Evolutionary conservation across 371 early-diverging fungal species (phyloP), one percentile per base, ranked within the genome.

Genomic region (Thermomucor indicae-seudaticae): DNA sequence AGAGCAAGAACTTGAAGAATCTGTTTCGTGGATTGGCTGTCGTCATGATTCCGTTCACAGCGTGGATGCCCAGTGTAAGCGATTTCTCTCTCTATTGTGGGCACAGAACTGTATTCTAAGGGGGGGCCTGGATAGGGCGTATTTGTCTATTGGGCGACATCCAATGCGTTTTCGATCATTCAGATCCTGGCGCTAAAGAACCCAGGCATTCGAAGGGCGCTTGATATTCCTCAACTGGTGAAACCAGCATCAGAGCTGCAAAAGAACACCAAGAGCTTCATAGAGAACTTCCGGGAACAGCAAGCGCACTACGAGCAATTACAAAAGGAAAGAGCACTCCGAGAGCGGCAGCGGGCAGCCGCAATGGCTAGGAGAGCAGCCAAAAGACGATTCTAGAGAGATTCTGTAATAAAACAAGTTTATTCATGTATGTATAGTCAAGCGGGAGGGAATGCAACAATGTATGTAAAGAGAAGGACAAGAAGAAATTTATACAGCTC

Each of bases 61-160:
- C 82, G 8, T 66, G 72, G 63, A 73, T 95, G 65, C 92, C 92
- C 22, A 73, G 92, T 38, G 87, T 85, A 74, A 75, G 82, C 67
- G 4, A 16, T 22, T 0, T 38, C 24, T 14, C 29, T 29, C 3
- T 12, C 39, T 19, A 37, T 4, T 14, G 27, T 17, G 25, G 8
- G 23, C 12, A 44, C 10, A 6, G 4, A 39, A 37, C 29, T 5
- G 2, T n/a, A 30, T 39, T 40, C 49, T 51, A 44, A 43, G 23
- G 23, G 43, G 47, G 48, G 49, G 29, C 47, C 12, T 49, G 27
- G 45, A 41, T 51, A 88, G 86, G 82, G 78, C 19, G 79, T 95
- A 17, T 91, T 92, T 70, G 73, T 92, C 27, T 93, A 93, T 67
- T 93, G 92, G 92, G 64, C 90, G 42, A 78, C 86, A 16, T 86